A percentile compares a stretch with the other conserved stretches of the same genome.
These are phyloP conservation scores for Rhynchospora tenuis DNA, from an alignment of 176 grass and related monocot genomes.

Conservation along the genomic window DNA sequence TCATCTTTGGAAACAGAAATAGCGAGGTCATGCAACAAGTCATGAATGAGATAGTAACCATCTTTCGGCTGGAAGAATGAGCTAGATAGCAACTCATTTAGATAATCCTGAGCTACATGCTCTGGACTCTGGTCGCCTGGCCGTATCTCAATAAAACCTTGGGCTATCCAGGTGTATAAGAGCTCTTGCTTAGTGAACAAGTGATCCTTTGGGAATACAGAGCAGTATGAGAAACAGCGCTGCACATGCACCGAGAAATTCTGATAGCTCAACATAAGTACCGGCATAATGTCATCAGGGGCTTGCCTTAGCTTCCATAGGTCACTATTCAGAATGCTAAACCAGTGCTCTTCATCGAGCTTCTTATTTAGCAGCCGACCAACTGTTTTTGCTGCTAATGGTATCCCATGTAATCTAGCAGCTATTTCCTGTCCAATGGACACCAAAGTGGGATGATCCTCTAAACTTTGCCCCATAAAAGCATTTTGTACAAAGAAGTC, in stretches of 20 bases:
- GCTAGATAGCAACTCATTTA: background rate
- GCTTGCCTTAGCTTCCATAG: background rate
- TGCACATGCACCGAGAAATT: background rate
- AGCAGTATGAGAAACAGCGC: background rate
- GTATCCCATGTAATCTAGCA: background rate
- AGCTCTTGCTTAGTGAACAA: background rate
- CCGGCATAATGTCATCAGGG: slow-evolving; percentile 5
- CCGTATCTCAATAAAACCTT: background rate
- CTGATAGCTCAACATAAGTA: slow-evolving; percentile 9
- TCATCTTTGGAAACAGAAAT: slow-evolving; percentile 1
- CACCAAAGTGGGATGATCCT: background rate
- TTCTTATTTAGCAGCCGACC: background rate
- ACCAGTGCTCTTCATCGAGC: background rate
- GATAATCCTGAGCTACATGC: background rate
- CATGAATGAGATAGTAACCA: background rate
- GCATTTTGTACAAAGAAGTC: background rate
- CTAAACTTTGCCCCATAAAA: background rate
- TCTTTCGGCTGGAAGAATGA: background rate
- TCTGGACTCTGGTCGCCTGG: background rate
- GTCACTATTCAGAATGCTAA: background rate
- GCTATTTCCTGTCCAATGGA: background rate
- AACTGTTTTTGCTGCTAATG: background rate
- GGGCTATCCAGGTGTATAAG: background rate
- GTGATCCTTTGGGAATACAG: background rate
- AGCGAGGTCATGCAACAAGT: slow-evolving; percentile 1